Conservation (phyloP, 2,329 filamentous ascomycete species). For the Aspergillus fumigatus region DNA sequence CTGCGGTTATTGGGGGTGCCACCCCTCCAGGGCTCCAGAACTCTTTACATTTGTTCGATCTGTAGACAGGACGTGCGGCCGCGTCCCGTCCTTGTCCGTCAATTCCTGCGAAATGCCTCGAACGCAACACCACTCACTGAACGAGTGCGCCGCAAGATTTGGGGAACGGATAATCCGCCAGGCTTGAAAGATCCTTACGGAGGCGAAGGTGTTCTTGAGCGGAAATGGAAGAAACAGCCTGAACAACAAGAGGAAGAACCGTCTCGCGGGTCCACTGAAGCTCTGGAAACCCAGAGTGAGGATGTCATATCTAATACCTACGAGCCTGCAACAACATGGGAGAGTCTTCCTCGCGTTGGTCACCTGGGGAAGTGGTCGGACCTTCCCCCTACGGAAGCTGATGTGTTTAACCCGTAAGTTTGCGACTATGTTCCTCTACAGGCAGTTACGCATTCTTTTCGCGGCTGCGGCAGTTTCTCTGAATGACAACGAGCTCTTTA, state of each 20-base stretch:
- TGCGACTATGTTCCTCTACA: not conserved
- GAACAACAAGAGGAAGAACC: slow-evolving; percentile 13
- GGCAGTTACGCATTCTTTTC: not conserved
- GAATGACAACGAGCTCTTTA: not conserved
- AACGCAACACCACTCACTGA: slow-evolving; percentile 38
- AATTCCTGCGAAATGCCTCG: slow-evolving; percentile 35
- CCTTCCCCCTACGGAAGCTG: slow-evolving; percentile 29
- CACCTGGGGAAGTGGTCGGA: slow-evolving; percentile 41
- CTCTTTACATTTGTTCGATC: slow-evolving; percentile 37
- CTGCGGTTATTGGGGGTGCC: slow-evolving; percentile 34
- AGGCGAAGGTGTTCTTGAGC: slow-evolving; percentile 31
- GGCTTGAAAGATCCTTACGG: slow-evolving; percentile 47
- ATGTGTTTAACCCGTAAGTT: slow-evolving; percentile 42
- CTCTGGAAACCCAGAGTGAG: slow-evolving; percentile 8
- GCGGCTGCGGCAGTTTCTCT: not conserved
- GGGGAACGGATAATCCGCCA: slow-evolving; percentile 48
- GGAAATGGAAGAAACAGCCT: slow-evolving; percentile 17
- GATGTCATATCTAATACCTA: slow-evolving; percentile 32
- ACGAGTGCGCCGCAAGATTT: slow-evolving; percentile 45
- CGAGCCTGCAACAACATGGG: slow-evolving; percentile 46
- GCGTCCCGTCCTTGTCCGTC: slow-evolving; percentile 26
- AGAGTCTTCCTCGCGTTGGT: slow-evolving; percentile 53
- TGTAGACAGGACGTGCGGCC: slow-evolving; percentile 36
- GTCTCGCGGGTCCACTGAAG: slow-evolving; percentile 9
- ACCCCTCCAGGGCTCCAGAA: slow-evolving; percentile 20